phyloP scores from a whole-genome alignment of 1,284 basidiomycete genomes.

The Ceraceosorus bombacis region DNA sequence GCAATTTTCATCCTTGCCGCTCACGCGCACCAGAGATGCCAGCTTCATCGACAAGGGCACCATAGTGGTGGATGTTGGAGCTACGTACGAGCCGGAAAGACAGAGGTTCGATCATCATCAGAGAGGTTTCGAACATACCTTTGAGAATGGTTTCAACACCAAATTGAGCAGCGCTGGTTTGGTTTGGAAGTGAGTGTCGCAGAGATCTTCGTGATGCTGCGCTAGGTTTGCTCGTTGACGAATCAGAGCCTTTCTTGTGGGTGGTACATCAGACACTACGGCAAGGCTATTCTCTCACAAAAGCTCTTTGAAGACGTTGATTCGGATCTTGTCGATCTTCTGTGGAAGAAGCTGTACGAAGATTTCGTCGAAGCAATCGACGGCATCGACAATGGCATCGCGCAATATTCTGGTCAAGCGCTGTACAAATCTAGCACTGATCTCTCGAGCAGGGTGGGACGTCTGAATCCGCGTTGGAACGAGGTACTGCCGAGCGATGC shows the following conservation, averaged over 20 bases:
- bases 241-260: neutral
- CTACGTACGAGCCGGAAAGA: conserved; percentile 71
- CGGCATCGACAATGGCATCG: conserved; percentile 63
- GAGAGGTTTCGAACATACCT: conserved; percentile 80
- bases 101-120: conserved; percentile 94
- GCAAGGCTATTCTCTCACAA: conserved; percentile 73
- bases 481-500: conserved; percentile 14
- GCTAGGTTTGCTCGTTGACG: neutral
- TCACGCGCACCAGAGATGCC: conserved; percentile 63
- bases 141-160: conserved; percentile 69
- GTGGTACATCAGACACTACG: conserved; percentile 67
- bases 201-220: neutral
- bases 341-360: conserved; percentile 84
- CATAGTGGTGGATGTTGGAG: conserved; percentile 97
- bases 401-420: conserved; percentile 38
- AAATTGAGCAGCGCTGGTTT: conserved; percentile 90
- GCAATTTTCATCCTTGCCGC: conserved; percentile 57
- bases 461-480: conserved; percentile 46
- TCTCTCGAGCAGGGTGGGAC: conserved; percentile 38
- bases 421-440: conserved; percentile 44
- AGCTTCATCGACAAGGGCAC: conserved; percentile 71
- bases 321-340: conserved; percentile 61
- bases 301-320: conserved; percentile 55
- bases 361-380: conserved; percentile 93
- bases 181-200: conserved; percentile 52